phyloP scores from a whole-genome alignment of 1,284 basidiomycete species.

The Hymenochaete sp. region DNA sequence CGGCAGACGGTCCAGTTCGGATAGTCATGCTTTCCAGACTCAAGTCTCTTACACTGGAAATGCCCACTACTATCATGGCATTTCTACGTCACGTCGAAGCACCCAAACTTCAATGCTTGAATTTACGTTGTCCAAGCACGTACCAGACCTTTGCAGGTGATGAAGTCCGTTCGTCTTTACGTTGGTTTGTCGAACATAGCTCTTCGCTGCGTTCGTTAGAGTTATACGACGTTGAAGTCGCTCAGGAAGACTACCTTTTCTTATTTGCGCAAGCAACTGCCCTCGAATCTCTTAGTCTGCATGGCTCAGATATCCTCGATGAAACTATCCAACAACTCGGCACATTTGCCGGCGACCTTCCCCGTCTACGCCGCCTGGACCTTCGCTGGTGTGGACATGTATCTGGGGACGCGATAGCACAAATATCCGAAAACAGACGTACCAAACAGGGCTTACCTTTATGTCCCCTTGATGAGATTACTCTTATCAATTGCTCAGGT shows the following conservation, averaged over 20 bases:
- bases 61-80: slow-evolving; percentile 12
- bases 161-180: slow-evolving; percentile 31
- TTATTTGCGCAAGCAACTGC: slow-evolving; percentile 33
- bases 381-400: slow-evolving; percentile 55
- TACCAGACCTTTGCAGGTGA: slow-evolving; percentile 32
- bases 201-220: slow-evolving; percentile 41
- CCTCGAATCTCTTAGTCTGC: slow-evolving; percentile 44
- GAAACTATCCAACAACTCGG: slow-evolving; percentile 34
- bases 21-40: slow-evolving; percentile 8
- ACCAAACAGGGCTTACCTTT: slow-evolving; percentile 18
- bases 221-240: slow-evolving; percentile 47
- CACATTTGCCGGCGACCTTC: slow-evolving; percentile 38
- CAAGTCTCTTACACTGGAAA: slow-evolving; percentile 12
- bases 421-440: slow-evolving; percentile 33
- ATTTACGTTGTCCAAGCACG: slow-evolving; percentile 36
- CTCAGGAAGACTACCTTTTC: slow-evolving; percentile 33
- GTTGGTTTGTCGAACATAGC: slow-evolving; percentile 34
- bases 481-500: slow-evolving; percentile 50
- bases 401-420: slow-evolving; percentile 41
- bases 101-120: slow-evolving; percentile 37
- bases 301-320: slow-evolving; percentile 53
- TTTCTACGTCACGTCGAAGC: slow-evolving; percentile 29
- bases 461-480: slow-evolving; percentile 35
- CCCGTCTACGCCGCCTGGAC: slow-evolving; percentile 40
- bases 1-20: slow-evolving; percentile 5